Conservation (phyloP, 2,329 filamentous ascomycete genomes). For the Colletotrichum ledebouriae region DNA sequence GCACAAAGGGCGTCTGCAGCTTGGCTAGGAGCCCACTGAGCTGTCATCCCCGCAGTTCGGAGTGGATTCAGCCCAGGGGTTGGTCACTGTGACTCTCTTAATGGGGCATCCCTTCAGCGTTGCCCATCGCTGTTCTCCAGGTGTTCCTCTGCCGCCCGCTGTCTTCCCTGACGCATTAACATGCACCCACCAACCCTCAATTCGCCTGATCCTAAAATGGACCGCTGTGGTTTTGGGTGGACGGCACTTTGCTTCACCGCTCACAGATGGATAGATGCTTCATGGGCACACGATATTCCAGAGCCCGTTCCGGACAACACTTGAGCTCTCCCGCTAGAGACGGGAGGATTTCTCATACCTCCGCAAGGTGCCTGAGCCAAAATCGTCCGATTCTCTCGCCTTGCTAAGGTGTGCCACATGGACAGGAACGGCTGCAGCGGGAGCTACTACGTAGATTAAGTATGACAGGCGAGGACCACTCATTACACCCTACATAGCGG, state of each 20-base stretch:
- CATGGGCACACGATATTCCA: slow-evolving; percentile 36
- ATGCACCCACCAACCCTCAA: slow-evolving; percentile 10
- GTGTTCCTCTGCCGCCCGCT: slow-evolving; percentile 33
- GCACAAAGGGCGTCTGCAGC: neutral
- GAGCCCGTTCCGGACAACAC: slow-evolving; percentile 8
- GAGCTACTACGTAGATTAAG: neutral
- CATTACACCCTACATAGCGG: no score
- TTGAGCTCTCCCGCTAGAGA: neutral
- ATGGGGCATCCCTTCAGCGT: slow-evolving; percentile 24
- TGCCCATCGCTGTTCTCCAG: slow-evolving; percentile 29
- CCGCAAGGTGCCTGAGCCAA: slow-evolving; percentile 19
- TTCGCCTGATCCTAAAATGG: slow-evolving; percentile 14
- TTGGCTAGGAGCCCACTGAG: slow-evolving; percentile 12
- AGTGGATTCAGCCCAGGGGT: slow-evolving; percentile 19
- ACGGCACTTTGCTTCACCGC: slow-evolving; percentile 12
- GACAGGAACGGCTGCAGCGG: slow-evolving; percentile 42
- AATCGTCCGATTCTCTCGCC: slow-evolving; percentile 15
- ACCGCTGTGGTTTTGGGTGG: neutral
- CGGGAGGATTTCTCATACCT: neutral
- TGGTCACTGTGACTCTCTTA: neutral
- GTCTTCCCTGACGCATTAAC: slow-evolving; percentile 30
- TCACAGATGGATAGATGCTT: slow-evolving; percentile 4
- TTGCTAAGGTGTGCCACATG: slow-evolving; percentile 42
- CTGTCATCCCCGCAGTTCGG: slow-evolving; percentile 18
- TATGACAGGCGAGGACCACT: slow-evolving; percentile 3